Conservation (phyloP, 2,329 filamentous ascomycete species). For the Iodosphaeria phyllophila region DNA sequence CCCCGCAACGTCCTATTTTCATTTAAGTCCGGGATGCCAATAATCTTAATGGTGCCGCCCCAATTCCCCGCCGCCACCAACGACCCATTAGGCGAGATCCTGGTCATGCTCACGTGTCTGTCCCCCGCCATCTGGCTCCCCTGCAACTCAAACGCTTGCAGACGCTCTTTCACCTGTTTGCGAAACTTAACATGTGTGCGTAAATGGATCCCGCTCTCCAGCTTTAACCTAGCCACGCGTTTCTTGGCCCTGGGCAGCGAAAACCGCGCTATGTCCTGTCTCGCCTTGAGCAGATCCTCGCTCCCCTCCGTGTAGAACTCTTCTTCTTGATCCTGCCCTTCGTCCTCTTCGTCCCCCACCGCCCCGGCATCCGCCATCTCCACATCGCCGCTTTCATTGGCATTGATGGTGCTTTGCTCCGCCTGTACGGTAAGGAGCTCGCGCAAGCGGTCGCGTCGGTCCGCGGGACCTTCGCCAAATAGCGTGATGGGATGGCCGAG, state of each 20-base stretch:
- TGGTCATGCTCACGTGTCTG: constrained; percentile 75
- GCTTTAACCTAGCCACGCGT: constrained; percentile 57
- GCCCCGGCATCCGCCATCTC: constrained; percentile 37
- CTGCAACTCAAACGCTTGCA: constrained; percentile 75
- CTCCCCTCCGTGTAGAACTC: constrained; percentile 89
- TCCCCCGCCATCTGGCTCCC: constrained; percentile 88
- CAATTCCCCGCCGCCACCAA: constrained; percentile 81
- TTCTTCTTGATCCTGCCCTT: constrained; percentile 60
- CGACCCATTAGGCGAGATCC: constrained; percentile 74
- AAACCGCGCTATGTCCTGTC: constrained; percentile 63
- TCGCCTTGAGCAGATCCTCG: constrained; percentile 52
- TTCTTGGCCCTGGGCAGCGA: constrained; percentile 68
- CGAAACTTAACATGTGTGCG: constrained; percentile 85
- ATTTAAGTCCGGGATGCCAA: constrained; percentile 67
- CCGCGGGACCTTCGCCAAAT: constrained; percentile 76
- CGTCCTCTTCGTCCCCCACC: constrained; percentile 48
- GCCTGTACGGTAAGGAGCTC: constrained; percentile 59
- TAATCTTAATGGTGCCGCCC: constrained; percentile 73
- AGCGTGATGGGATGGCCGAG: constrained; percentile 87
- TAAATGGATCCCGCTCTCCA: constrained; percentile 66
- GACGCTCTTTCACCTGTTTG: constrained; percentile 67
- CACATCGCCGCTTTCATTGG: constrained; percentile 33
- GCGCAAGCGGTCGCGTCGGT: constrained; percentile 72
- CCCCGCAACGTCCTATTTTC: constrained; percentile 60
- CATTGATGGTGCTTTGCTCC: constrained; percentile 32